Base-by-base conservation (phyloP, 2,329 filamentous ascomycete species). In the Trichoderma citrinoviride region DNA sequence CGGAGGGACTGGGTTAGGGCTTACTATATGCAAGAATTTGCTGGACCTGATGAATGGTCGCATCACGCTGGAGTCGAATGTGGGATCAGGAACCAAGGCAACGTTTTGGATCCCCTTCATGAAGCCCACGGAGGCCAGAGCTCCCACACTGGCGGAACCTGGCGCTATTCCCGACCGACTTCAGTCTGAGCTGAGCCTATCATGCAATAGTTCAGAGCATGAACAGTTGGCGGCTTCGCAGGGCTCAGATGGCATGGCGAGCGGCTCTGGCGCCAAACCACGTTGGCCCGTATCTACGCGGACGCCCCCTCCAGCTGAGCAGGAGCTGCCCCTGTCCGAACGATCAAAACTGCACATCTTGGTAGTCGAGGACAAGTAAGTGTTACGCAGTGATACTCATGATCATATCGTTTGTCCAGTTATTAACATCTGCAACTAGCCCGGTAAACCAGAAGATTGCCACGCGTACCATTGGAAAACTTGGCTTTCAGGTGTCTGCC, bases 21-120 rank as follows among this genome's bases (percentile, higher is more conserved):
- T 94, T 67, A 92, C 90, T 1, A 94, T 94, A 69, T 91, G 87
- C 77, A 93, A 93, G 75, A 92, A 92, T 67, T 80, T 93, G 6
- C 82, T 94, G 3, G 89, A 93, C 66, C 77, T 94, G 27, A 94
- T 95, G 91, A 85, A 86, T 65, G 91, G 91, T 7, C 78, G 83
- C n/a, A 93, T 95, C 67, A 82, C 81, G 0, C 78, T 94, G 0
- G 83, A 91, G 58, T 92, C 90, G 0, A 84, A 81, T 2, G 75
- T 89, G 1, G 89, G 88, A 2, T 78, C 80, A 10, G 91, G 91
- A 3, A 94, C 90, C 0, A 90, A 82, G n/a, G 90, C 88, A 3
- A 88, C 84, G 0, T 93, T 93, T 74, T 89, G 84, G 82, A 89
- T 94, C 53, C 89, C 90, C 0, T 93, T 94, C 78, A 87, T 85